Base-by-base conservation (phyloP, 2,329 filamentous ascomycete species). In the Exophiala alcalophila region DNA sequence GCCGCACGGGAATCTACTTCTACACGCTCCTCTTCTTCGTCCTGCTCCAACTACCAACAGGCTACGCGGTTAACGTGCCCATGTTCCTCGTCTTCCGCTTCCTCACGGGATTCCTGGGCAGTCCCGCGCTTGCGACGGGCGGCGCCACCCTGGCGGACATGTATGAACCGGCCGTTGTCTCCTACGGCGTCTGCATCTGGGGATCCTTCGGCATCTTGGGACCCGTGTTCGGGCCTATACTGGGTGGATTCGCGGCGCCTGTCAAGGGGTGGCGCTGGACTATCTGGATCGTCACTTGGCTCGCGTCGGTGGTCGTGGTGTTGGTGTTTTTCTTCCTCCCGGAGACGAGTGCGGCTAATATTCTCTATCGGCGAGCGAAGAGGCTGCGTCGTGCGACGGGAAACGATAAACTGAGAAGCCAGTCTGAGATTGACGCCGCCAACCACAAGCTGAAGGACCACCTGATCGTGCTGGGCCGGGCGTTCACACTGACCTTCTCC, bases 391-490 rank as follows among this genome's bases (percentile, higher is more conserved):
- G 72, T 55, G 62, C 75, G 24, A 81, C 78, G 0, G 78, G 77
- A 11, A 70, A 74, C 51, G 49, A 61, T 2, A 59, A 61, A 7
- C 75, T 83, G 60, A 71, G 74, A 61, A 73, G 77, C 0, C 77
- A 83, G 58, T 75, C 72, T 36, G 81, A 86, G 59, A 78, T 85
- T 46, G 74, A 81, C 55, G 74, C 79, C 60, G 65, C 63, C 14
- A 68, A 72, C 49, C 65, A 79, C 54, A 73, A 66, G 35, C 59
- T 70, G 2, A n/a, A 10, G 25, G 24, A 67, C 9, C 33, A 36
- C 23, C 20, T 25, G 20, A 63, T 80, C 20, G 10, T 40, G 20
- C 66, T 84, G 12, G 72, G 81, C 60, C 77, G 78, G 61, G 80
- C 80, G 2, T 36, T 36, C 20, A 69, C 78, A 59, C 76, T 82